Base-by-base conservation (phyloP, 2,329 filamentous ascomycete species). In the Alternaria postmessia region DNA sequence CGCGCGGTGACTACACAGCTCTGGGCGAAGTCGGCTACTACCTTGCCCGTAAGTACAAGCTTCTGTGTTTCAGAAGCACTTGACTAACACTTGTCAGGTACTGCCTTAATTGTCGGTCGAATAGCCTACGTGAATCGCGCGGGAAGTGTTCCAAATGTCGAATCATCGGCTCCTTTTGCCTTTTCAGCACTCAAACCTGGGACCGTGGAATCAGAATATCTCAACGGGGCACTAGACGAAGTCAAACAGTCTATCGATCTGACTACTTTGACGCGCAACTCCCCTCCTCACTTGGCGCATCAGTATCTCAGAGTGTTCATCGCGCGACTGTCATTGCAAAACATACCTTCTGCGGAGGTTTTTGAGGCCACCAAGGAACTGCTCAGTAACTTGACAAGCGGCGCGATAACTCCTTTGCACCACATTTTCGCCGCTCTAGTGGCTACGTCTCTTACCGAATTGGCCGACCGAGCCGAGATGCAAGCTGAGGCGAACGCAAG, bases 361-460 rank as follows among this genome's bases (percentile, higher is more conserved):
- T 61, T 79, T 3, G 51, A 54, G 12, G 51, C 70, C 16, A 75
- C 74, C 1, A 74, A 72, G 39, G 70, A 75, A 7, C 65, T 79
- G 6, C 66, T 78, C 12, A 54, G 46, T 12, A 73, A 71, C 42
- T 57, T 79, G 11, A 59, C 56, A 7, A 69, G 63, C 41, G 67
- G 69, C 16, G 57, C 70, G 0, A 66, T 75, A n/a, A 74, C 76
- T 6, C 75, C 77, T 1, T 62, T 78, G 0, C 71, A 78, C 49
- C 76, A 78, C 52, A 69, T 78, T 11, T 78, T 78, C 30, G 77
- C 74, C 1, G 72, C 68, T 18, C 65, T 79, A 1, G 75, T 78
- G 6, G 76, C 75, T 32, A 74, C 75, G 7, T 74, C 73, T 9
- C 61, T 79, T 7, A 71, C 64, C 1, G 76, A 79, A 48, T 63